Evolutionary conservation across 1,284 basidiomycete species (phyloP), one percentile per base, ranked within the genome.

Genomic region (Mycosarcoma maydis): DNA sequence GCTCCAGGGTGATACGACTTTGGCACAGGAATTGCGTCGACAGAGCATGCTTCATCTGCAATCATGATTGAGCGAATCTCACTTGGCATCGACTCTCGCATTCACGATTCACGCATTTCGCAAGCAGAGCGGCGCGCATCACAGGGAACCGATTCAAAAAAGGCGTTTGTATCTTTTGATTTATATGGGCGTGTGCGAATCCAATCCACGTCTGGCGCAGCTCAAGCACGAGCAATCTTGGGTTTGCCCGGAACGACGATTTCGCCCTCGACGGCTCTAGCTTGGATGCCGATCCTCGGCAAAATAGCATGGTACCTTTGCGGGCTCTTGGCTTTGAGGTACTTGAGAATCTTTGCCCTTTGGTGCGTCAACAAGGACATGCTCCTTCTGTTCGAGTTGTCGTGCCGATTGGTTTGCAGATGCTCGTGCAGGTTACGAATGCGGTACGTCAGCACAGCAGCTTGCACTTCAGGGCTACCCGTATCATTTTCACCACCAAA

Each of bases 391-490:
- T 92, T 94, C 42, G 87, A 87, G 37, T 90, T 86, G 81, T 98
- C 94, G 68, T 89, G 88, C 68, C 88, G 88, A 19, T 67, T 89
- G 26, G 80, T 81, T 19, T 83, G 84, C 36, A 95, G 83, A 81
- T 96, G 94, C 1, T 84, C 84, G 86, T 89, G 89, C 38, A 97
- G 82, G 70, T 89, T 90, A 40, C 91, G 90, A 72, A 97, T 95
- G 76, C 88, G 87, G 79, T 90, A 88, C 0, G 94, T 97, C 50
- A 94, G 80, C 22, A 97, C 84, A 0, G 94, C 94, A 44, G 90
- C 94, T 86, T 96, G 93, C 0, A 95, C 93, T 76, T 93, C 90
- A 1, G 90, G 86, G 49, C 89, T 86, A 32, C 92, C 94, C 2
- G 92, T 87, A 80, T 95, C 90, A 13, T 47, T 26, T 5, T 29